Evolutionary conservation across 352 stramenopile genomes (phyloP).

Genomic region (Pythium sukuiense): DNA sequence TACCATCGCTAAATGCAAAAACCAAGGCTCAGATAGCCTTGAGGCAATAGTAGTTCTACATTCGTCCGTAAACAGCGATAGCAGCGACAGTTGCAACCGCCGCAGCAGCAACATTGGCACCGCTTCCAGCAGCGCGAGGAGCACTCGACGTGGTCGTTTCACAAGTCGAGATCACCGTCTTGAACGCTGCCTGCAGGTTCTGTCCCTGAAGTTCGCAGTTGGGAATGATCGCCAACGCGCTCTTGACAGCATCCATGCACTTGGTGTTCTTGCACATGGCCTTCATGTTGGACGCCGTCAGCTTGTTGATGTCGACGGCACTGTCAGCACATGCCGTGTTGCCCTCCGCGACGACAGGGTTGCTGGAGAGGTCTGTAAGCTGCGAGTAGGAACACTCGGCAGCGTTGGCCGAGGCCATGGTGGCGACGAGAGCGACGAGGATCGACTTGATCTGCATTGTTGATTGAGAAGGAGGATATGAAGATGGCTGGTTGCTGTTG

Average conservation of each 20-base stretch:
- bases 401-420: constrained; percentile 4
- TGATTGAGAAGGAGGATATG: background rate
- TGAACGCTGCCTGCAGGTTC: background rate
- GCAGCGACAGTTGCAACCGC: background rate
- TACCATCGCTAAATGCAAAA: too few species aligned
- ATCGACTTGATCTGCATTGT: constrained; percentile 5
- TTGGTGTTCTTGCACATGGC: constrained; percentile 1
- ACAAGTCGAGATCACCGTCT: background rate
- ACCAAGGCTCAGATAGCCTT: too few species aligned
- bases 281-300: background rate
- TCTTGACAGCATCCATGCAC: background rate
- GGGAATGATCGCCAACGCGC: background rate
- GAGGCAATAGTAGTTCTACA: too few species aligned
- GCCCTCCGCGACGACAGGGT: background rate
- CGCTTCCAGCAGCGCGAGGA: background rate
- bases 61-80: background rate
- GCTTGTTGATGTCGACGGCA: background rate
- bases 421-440: background rate
- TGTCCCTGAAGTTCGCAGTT: background rate
- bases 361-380: background rate
- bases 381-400: constrained; percentile 7
- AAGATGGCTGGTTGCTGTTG: background rate
- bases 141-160: background rate
- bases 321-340: background rate
- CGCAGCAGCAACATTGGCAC: background rate